phyloP scores from a whole-genome alignment of 352 stramenopile species.

The Pythium oligandrum region DNA sequence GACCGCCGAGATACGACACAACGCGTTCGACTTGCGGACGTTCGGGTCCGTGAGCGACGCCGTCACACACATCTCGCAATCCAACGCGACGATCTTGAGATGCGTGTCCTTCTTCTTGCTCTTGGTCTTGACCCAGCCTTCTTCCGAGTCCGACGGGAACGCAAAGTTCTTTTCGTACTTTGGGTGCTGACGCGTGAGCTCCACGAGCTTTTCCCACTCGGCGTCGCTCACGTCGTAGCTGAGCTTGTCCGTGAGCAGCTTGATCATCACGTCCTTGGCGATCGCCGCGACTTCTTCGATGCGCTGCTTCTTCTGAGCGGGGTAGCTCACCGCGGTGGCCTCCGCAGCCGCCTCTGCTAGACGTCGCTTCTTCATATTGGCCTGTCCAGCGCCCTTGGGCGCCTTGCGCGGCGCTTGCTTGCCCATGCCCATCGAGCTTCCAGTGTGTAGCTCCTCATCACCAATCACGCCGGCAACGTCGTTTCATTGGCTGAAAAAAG shows the following conservation, averaged over 20 bases:
- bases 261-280: constrained; percentile 72
- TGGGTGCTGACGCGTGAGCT: constrained; percentile 52
- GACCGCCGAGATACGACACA: constrained; percentile 80
- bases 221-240: constrained; percentile 47
- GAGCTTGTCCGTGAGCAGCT: constrained; percentile 43
- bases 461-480: constrained; percentile 6
- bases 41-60: constrained; percentile 12
- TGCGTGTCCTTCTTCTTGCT: constrained; percentile 56
- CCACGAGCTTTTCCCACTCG: constrained; percentile 70
- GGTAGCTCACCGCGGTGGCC: background rate
- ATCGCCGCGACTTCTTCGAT: constrained; percentile 51
- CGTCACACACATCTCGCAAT: constrained; percentile 88
- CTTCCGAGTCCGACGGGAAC: constrained; percentile 33
- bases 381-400: background rate
- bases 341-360: constrained; percentile 10
- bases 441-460: constrained; percentile 3
- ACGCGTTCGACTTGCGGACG: constrained; percentile 42
- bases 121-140: constrained; percentile 56
- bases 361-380: constrained; percentile 31
- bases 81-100: constrained; percentile 68
- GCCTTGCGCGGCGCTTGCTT: background rate
- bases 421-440: background rate
- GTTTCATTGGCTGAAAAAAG: constrained; percentile 13
- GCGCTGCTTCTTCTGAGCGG: constrained; percentile 53
- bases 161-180: constrained; percentile 55